Evolutionary conservation across 2,329 filamentous ascomycete genomes (phyloP).

Genomic region (Calonectria hongkongensis): DNA sequence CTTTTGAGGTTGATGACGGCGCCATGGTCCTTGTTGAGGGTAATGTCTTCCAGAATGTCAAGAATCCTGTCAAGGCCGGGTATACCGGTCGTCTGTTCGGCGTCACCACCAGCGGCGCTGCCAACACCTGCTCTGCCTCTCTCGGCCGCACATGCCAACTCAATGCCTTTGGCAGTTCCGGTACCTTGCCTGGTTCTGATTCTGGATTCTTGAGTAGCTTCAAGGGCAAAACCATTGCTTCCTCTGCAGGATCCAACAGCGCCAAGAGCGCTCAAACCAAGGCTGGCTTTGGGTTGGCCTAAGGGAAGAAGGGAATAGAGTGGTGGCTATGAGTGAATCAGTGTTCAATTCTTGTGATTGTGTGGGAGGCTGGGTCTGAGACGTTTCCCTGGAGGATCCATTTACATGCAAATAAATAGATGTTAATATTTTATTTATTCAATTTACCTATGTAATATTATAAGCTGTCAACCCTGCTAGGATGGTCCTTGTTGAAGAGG

Average conservation of each 20-base stretch:
- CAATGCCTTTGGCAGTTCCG: conserved; percentile 66
- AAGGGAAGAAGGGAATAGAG: neutral
- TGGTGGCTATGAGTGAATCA: neutral
- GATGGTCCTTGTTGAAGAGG: no score
- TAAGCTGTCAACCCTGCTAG: no score
- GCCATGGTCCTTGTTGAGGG: conserved; percentile 71
- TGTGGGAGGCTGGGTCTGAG: no score
- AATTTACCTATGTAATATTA: neutral
- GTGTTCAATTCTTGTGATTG: neutral
- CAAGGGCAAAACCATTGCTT: conserved; percentile 69
- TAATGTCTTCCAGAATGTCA: conserved; percentile 73
- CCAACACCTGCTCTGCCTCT: conserved; percentile 62
- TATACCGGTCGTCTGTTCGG: conserved; percentile 56
- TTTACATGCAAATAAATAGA: neutral
- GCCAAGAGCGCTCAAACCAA: conserved; percentile 59
- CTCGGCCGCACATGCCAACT: conserved; percentile 69
- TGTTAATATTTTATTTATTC: conserved; percentile 5
- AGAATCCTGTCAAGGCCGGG: conserved; percentile 60
- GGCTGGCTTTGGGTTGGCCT: conserved; percentile 64
- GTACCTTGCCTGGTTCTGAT: conserved; percentile 61
- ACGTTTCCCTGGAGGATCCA: no score
- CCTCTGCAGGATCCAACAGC: conserved; percentile 59
- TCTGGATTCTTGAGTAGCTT: conserved; percentile 69
- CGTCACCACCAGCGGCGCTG: conserved; percentile 55
- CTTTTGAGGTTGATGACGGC: conserved; percentile 68